Base-by-base conservation (phyloP, 1,139 yeast genomes). In the Lodderomyces pseudojiufengensis region DNA sequence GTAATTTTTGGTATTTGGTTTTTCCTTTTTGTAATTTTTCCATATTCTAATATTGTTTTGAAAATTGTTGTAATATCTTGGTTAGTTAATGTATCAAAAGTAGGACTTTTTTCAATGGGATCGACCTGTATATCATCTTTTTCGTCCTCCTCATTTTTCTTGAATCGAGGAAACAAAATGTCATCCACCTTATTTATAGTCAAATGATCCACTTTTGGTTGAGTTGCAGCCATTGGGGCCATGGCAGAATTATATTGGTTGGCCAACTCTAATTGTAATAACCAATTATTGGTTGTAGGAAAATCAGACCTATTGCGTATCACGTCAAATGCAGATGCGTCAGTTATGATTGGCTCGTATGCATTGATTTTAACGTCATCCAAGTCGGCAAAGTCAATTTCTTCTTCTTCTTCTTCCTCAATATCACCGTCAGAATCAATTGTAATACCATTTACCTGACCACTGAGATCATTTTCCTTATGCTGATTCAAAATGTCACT, bases 201-300 rank as follows among this genome's bases (percentile, higher is more conserved):
- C 9, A 66, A 49, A 40, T 48, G 50, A 26, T 52, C 51, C 30
- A 37, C 37, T 21, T 44, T 26, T 21, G 31, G 27, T 33, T 49
- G 29, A 3, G 40, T 31, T 29, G 49, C 43, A 9, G 47, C 43
- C 30, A 50, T 52, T 12, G 67, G 65, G 9, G 67, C 61, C 39
- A 66, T 56, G 0, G 75, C 63, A 1, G 90, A 80, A 37, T 70
- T 65, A 28, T 72, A 55, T 24, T 73, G 74, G 35, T 76, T 72
- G 0, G 86, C 73, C 24, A 82, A 52, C 38, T 71, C 74, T 33
- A 83, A 55, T 48, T 82, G 90, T 10, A 73, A 68, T 18, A 75
- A 63, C 90, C 92, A 84, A 46, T 79, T 73, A 28, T 67, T 66
- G 2, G 84, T 68, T 0, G 70, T 64, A 1, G 80, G 73, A 27